Conservation (phyloP, 495 filamentous ascomycete genomes). For the Parmelia sp. region DNA sequence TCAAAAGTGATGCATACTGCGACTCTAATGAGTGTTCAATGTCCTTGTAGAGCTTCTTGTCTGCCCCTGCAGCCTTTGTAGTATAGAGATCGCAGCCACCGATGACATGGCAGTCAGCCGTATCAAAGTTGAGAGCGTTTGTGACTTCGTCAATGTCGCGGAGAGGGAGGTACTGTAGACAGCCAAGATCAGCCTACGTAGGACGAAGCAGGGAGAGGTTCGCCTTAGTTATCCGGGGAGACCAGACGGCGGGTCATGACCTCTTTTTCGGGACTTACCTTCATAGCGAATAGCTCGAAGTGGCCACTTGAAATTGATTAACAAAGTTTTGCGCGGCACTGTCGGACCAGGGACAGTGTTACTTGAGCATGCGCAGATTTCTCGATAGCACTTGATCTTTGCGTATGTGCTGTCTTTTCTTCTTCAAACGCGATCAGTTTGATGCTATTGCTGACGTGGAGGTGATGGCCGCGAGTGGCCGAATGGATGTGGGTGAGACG, state of each 20-base stretch:
- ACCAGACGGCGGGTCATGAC: slow-evolving; percentile 15
- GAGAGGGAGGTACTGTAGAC: slow-evolving; percentile 75
- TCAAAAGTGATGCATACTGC: slow-evolving; percentile 80
- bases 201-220: slow-evolving; percentile 6
- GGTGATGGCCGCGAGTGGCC: background rate
- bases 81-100: slow-evolving; percentile 95
- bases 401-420: background rate
- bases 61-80: slow-evolving; percentile 85
- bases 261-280: slow-evolving; percentile 14
- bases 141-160: slow-evolving; percentile 83
- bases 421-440: background rate
- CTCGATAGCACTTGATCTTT: background rate
- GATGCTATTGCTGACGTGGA: too few relatives aligned
- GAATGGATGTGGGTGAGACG: slow-evolving; percentile 5
- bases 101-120: slow-evolving; percentile 78
- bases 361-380: slow-evolving; percentile 12
- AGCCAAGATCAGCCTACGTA: slow-evolving; percentile 19
- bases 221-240: slow-evolving; percentile 8
- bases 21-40: slow-evolving; percentile 84
- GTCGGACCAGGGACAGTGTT: slow-evolving; percentile 15
- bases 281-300: slow-evolving; percentile 16
- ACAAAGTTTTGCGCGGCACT: slow-evolving; percentile 9
- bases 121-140: slow-evolving; percentile 87
- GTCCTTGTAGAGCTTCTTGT: slow-evolving; percentile 94
- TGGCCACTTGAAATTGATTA: slow-evolving; percentile 15